Percentiles rank a stretch among this genome's conserved stretches.
Evolutionary conservation across 129 eudicot species (phyloP).

Genomic region (Centella asiatica): DNA sequence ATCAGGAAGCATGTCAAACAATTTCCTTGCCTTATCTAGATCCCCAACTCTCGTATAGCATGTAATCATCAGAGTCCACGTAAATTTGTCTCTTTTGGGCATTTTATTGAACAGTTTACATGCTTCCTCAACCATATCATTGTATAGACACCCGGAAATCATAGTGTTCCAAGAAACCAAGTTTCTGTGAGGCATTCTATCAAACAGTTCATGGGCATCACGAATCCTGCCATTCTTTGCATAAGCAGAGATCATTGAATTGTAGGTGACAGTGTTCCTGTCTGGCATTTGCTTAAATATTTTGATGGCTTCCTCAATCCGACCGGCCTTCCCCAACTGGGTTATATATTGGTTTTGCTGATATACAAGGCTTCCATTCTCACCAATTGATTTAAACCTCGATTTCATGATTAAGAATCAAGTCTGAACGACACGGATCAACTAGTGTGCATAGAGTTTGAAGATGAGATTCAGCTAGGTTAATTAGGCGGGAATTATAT

Average conservation of each 20-base stretch:
- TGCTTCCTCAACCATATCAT: slow-evolving; percentile 33
- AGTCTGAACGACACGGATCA: background rate
- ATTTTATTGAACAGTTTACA: slow-evolving; percentile 43
- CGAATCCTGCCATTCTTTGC: slow-evolving; percentile 41
- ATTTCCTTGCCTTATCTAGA: slow-evolving; percentile 32
- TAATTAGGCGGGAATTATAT: background rate
- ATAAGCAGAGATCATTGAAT: slow-evolving; percentile 50
- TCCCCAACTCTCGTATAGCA: slow-evolving; percentile 40
- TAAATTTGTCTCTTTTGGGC: slow-evolving; percentile 35
- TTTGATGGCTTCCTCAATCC: slow-evolving; percentile 44
- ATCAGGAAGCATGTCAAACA: slow-evolving; percentile 34
- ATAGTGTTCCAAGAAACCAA: slow-evolving; percentile 66
- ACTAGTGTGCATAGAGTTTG: background rate
- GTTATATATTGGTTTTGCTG: slow-evolving; percentile 45
- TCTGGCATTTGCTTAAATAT: slow-evolving; percentile 36
- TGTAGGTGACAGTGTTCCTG: slow-evolving; percentile 46
- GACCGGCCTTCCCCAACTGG: slow-evolving; percentile 40
- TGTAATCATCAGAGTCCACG: slow-evolving; percentile 48
- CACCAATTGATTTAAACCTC: slow-evolving; percentile 21
- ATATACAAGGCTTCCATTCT: slow-evolving; percentile 26
- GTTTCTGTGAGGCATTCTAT: slow-evolving; percentile 41
- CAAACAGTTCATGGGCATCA: slow-evolving; percentile 42
- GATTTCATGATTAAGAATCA: slow-evolving; percentile 19
- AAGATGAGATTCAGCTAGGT: background rate
- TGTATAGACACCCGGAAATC: slow-evolving; percentile 50